Conservation (phyloP, 306 rosid species). For the Pyrus bretschneideri region DNA sequence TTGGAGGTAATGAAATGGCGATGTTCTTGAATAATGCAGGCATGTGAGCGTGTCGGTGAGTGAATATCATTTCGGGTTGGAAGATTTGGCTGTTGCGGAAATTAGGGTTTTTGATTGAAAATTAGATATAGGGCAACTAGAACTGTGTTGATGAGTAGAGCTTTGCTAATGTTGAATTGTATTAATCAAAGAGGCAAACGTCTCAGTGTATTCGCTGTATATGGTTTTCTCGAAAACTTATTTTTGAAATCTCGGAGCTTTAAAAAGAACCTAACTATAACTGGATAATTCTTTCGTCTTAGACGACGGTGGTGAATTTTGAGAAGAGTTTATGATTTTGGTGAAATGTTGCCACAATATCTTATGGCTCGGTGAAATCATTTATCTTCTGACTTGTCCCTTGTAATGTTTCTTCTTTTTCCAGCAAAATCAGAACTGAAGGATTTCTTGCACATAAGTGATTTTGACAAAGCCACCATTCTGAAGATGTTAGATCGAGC, state of each 20-base stretch:
- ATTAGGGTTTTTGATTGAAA: slow-evolving; percentile 4
- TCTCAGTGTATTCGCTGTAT: neutral
- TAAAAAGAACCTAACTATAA: neutral
- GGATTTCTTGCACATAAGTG: slow-evolving; percentile 77
- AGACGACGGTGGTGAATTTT: neutral
- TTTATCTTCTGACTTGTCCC: neutral
- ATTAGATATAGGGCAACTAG: neutral
- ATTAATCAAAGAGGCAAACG: neutral
- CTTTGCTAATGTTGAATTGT: neutral
- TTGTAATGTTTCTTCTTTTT: neutral
- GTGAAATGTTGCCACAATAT: neutral
- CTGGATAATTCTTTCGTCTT: neutral
- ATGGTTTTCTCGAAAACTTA: neutral
- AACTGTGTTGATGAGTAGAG: neutral
- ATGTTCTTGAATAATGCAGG: neutral
- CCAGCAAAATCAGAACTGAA: slow-evolving; percentile 51
- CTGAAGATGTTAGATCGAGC: slow-evolving; percentile 77
- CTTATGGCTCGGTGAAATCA: neutral
- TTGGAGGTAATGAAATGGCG: neutral
- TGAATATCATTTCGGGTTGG: neutral
- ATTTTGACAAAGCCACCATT: slow-evolving; percentile 69
- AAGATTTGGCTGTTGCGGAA: neutral
- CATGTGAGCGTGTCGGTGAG: neutral
- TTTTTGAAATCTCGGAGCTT: neutral
- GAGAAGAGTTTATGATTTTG: neutral